Evolutionary conservation across 1,284 basidiomycete species (phyloP), one percentile per base, ranked within the genome.

Genomic region (Tremellales sp.): DNA sequence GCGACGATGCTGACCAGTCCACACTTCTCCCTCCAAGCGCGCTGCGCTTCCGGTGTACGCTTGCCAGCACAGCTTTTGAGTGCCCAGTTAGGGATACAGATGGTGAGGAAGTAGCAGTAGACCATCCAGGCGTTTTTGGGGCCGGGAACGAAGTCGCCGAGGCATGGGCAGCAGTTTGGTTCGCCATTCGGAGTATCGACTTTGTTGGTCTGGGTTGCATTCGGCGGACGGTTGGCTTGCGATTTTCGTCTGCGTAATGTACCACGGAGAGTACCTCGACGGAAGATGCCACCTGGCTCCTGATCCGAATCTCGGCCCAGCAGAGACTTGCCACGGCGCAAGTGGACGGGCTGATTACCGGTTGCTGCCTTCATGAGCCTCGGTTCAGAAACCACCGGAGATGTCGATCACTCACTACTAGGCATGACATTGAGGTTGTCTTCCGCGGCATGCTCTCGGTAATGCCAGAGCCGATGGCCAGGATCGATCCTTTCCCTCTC

Each of bases 401-500:
- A 12, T 45, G 27, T 46, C 48, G 37, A 24, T 6, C 24, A 82
- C 87, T 64, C 64, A 91, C 89, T 80, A 44, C 87, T 89, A 19
- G 89, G 86, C 68, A 84, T 77, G 17, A 91, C 81, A 49, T 82
- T 83, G 51, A 84, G 78, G 68, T 86, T 84, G 71, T 90, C 80
- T 67, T 88, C 84, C 19, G 86, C 85, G 13, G 89, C 89, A 74
- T 89, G 91, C 57, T 82, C 86, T 46, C 91, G 84, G 75, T 98
- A 98, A 76, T 97, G 87, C 84, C 87, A 98, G 61, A 94, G 85
- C 39, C 92, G 82, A 78, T 97, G 92, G 43, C 84, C 84, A 8
- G 93, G 92, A 68, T 97, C 93, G 65, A 97, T 90, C 78, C 94
- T 89, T 78, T 97, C 94, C 55, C 94, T 80, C 74, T 98, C 94